A percentile compares a stretch with the other conserved stretches of the same genome.
Conservation (phyloP, 2,329 filamentous ascomycete genomes). For the Thermochaetoides dissita region DNA sequence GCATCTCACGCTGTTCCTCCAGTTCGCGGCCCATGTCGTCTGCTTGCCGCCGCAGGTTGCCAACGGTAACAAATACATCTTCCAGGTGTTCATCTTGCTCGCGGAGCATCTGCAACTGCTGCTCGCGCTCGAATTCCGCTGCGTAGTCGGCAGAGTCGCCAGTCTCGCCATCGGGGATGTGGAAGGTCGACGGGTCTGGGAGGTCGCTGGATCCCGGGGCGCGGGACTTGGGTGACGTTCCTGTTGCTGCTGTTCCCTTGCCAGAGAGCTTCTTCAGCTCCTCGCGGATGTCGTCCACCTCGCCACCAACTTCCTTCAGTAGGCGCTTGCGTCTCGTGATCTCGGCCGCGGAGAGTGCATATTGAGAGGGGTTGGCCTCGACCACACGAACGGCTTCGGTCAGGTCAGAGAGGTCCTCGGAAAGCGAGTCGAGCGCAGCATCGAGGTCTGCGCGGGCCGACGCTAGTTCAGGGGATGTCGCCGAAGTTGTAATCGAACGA, state of each 20-base stretch:
- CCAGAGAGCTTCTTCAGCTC: conserved; percentile 47
- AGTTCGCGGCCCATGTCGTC: conserved; percentile 92
- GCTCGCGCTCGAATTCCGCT: conserved; percentile 74
- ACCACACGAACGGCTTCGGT: conserved; percentile 74
- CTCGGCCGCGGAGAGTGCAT: conserved; percentile 72
- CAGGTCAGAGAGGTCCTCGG: conserved; percentile 78
- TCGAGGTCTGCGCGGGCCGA: conserved; percentile 60
- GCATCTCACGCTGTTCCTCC: conserved; percentile 83
- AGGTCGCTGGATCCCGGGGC: conserved; percentile 23
- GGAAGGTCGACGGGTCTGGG: conserved; percentile 40
- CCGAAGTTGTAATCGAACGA: conserved; percentile 62
- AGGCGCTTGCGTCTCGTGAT: conserved; percentile 66
- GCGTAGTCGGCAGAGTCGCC: conserved; percentile 41
- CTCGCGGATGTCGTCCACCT: conserved; percentile 78
- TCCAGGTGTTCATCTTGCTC: conserved; percentile 91
- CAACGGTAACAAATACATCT: conserved; percentile 83
- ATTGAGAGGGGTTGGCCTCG: conserved; percentile 75
- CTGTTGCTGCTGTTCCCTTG: too few relatives aligned
- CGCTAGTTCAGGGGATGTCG: conserved; percentile 70
- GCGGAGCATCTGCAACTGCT: conserved; percentile 82
- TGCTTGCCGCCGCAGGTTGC: conserved; percentile 77
- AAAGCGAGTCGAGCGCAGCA: conserved; percentile 50
- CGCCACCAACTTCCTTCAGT: conserved; percentile 76
- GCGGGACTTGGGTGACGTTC: too few relatives aligned
- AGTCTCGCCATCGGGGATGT: conserved; percentile 39